phyloP scores from a whole-genome alignment of 345 rosid genomes.

The Eucalyptus regnans region DNA sequence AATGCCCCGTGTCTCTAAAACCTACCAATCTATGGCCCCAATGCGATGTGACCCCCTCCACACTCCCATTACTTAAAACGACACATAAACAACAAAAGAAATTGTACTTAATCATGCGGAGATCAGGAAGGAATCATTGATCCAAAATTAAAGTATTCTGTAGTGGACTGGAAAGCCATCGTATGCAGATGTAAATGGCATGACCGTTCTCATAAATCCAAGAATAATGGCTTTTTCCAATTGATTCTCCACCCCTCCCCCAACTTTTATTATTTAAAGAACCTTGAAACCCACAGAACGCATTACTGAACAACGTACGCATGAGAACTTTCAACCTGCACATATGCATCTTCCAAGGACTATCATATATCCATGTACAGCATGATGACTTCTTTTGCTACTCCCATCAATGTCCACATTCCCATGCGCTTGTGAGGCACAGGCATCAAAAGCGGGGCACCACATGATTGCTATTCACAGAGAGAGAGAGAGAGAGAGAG shows the following conservation, averaged over 20 bases:
- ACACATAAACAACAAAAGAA: not conserved
- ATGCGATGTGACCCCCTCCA: not conserved
- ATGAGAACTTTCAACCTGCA: not conserved
- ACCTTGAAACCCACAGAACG: not conserved
- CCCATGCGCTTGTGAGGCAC: not conserved
- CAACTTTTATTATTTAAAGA: not conserved
- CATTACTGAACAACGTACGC: not conserved
- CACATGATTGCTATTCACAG: not conserved
- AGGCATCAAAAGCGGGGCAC: not conserved
- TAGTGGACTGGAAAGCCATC: not conserved
- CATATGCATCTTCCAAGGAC: not conserved
- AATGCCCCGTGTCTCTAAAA: not conserved
- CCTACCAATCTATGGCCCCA: not conserved
- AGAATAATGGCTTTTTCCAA: not conserved
- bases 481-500: not conserved
- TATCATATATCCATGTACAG: not conserved
- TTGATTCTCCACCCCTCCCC: not conserved
- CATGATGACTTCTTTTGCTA: not conserved
- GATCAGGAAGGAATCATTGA: not conserved
- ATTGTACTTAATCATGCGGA: not conserved
- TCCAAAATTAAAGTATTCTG: not conserved
- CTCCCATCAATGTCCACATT: not conserved
- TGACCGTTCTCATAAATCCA: not conserved
- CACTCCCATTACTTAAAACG: not conserved
- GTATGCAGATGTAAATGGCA: not conserved